Evolutionary conservation across 2,329 filamentous ascomycete species (phyloP).

Genomic region (Pyricularia pennisetigena): DNA sequence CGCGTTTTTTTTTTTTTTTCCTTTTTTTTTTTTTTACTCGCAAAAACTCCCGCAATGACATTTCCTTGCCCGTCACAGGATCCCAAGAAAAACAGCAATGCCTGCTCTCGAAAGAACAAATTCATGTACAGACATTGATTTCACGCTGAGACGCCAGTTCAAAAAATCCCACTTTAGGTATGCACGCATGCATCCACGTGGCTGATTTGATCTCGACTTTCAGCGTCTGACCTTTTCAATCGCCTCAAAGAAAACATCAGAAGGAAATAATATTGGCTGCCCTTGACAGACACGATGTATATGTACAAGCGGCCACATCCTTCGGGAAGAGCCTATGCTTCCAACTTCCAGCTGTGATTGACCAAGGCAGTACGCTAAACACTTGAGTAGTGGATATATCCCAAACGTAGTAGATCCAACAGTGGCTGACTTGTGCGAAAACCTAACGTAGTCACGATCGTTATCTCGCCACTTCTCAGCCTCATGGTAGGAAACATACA

Average conservation of each 20-base stretch:
- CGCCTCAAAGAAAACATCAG: conserved; percentile 57
- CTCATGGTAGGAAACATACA: conserved; percentile 56
- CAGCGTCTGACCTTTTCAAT: not conserved
- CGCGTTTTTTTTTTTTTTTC: not conserved
- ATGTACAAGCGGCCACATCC: conserved; percentile 80
- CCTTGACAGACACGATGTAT: conserved; percentile 78
- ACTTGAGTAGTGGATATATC: not conserved
- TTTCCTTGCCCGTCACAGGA: not conserved
- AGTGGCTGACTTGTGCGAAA: not conserved
- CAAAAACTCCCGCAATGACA: not conserved
- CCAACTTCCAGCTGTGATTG: conserved; percentile 80
- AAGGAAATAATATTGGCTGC: conserved; percentile 80
- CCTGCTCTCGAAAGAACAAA: conserved; percentile 31
- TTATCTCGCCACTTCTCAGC: conserved; percentile 79
- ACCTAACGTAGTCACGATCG: conserved; percentile 62
- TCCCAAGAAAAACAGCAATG: conserved; percentile 19
- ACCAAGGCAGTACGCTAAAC: conserved; percentile 68
- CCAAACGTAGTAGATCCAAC: not conserved
- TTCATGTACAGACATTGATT: conserved; percentile 57
- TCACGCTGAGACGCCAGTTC: conserved; percentile 65
- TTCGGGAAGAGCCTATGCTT: conserved; percentile 94
- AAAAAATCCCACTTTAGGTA: conserved; percentile 65
- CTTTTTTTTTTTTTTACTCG: not conserved
- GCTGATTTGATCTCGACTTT: not conserved
- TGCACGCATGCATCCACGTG: not conserved